Conservation (phyloP, 2,329 filamentous ascomycete species). For the Podosphaera xanthii region DNA sequence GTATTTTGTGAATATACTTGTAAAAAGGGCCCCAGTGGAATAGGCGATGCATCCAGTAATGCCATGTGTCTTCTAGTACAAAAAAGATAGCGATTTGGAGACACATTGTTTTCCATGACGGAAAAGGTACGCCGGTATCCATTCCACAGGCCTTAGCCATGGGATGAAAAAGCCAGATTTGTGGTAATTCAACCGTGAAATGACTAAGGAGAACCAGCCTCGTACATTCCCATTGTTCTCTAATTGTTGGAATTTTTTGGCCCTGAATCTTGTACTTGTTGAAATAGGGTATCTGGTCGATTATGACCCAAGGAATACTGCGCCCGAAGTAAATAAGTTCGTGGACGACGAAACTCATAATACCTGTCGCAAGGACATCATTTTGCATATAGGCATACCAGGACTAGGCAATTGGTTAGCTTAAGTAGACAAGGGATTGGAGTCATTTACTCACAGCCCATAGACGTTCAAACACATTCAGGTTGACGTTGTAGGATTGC, state of each 20-base stretch:
- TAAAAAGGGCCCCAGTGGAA: constrained; percentile 92
- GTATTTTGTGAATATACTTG: constrained; percentile 94
- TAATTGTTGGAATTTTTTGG: constrained; percentile 65
- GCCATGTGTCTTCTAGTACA: constrained; percentile 88
- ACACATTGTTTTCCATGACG: constrained; percentile 62
- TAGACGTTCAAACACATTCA: constrained; percentile 68
- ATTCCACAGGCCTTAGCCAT: constrained; percentile 85
- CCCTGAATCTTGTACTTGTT: constrained; percentile 87
- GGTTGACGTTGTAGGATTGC: constrained; percentile 47
- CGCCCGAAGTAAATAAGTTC: constrained; percentile 88
- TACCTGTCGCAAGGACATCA: constrained; percentile 83
- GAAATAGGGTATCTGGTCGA: constrained; percentile 72
- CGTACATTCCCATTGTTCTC: constrained; percentile 88
- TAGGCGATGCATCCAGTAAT: constrained; percentile 86
- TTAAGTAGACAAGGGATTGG: constrained; percentile 1
- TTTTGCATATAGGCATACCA: constrained; percentile 99
- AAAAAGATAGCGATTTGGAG: constrained; percentile 89
- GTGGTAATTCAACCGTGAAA: constrained; percentile 92
- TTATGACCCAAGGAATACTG: constrained; percentile 68
- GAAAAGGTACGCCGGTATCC: constrained; percentile 74
- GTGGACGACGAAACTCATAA: constrained; percentile 94
- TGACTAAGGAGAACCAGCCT: constrained; percentile 81
- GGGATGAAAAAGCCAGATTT: constrained; percentile 98
- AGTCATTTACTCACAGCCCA: constrained; percentile 46
- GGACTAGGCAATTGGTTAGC: constrained; percentile 23